Percentiles rank a stretch among this genome's conserved stretches.
phyloP scores from a whole-genome alignment of 2,329 filamentous ascomycete species.

The Elsinoe fawcettii region DNA sequence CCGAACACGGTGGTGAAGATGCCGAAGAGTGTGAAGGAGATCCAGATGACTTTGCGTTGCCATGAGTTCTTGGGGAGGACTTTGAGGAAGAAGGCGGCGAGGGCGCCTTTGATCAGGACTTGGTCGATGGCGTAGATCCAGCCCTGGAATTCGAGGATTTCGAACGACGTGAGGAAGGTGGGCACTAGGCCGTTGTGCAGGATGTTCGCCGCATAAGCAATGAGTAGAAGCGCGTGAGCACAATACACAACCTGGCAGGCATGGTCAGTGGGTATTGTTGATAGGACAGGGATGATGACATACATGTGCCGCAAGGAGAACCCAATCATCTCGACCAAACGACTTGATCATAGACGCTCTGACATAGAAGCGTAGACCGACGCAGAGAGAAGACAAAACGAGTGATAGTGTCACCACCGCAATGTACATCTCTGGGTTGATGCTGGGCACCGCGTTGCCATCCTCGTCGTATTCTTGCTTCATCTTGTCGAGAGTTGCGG shows the following conservation, averaged over 20 bases:
- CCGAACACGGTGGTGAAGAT: slow-evolving; percentile 10
- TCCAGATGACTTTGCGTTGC: slow-evolving; percentile 8
- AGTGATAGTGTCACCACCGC: background rate
- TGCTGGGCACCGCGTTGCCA: background rate
- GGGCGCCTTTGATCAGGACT: slow-evolving; percentile 10
- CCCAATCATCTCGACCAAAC: slow-evolving; percentile 39
- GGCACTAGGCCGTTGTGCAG: background rate
- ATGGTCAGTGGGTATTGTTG: background rate
- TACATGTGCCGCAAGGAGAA: slow-evolving; percentile 35
- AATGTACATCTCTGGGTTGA: slow-evolving; percentile 8
- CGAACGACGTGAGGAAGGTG: background rate
- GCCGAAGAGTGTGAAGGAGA: slow-evolving; percentile 4
- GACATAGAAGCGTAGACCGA: slow-evolving; percentile 31
- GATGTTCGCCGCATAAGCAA: slow-evolving; percentile 2
- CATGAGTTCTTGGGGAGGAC: slow-evolving; percentile 12
- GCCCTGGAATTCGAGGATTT: slow-evolving; percentile 11
- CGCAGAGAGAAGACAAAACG: slow-evolving; percentile 1
- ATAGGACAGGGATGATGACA: slow-evolving; percentile 10
- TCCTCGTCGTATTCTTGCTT: background rate
- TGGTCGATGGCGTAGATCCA: slow-evolving; percentile 14
- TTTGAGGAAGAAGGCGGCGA: slow-evolving; percentile 14
- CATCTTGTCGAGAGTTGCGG: background rate
- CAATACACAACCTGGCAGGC: background rate
- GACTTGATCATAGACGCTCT: slow-evolving; percentile 33
- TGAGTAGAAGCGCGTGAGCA: background rate